Evolutionary conservation across 495 filamentous ascomycete genomes (phyloP).

Genomic region (Neurospora africana): DNA sequence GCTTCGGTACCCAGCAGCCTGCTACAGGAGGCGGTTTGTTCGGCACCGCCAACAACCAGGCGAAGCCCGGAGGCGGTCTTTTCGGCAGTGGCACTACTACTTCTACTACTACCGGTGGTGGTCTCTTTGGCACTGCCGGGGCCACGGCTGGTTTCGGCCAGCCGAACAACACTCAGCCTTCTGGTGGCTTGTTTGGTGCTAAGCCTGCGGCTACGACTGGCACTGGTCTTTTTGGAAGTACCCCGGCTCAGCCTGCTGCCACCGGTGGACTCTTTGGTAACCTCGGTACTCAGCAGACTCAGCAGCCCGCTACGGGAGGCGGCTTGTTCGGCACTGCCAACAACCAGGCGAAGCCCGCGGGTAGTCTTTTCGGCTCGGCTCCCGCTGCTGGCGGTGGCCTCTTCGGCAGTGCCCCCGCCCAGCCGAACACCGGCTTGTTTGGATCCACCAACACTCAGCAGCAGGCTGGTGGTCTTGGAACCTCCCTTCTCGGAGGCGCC

Average conservation of each 20-base stretch:
- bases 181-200: constrained; percentile 51
- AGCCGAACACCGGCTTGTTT: constrained; percentile 33
- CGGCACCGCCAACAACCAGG: constrained; percentile 35
- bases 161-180: constrained; percentile 19
- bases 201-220: constrained; percentile 35
- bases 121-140: constrained; percentile 33
- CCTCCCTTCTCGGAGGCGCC: constrained; percentile 31
- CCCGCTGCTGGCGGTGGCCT: constrained; percentile 27
- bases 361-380: constrained; percentile 41
- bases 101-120: constrained; percentile 20
- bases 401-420: constrained; percentile 38
- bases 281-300: constrained; percentile 39
- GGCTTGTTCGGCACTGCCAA: constrained; percentile 49
- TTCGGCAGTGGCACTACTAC: constrained; percentile 35
- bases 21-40: constrained; percentile 49
- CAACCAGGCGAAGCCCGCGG: constrained; percentile 32
- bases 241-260: constrained; percentile 21
- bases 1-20: constrained; percentile 21
- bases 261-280: constrained; percentile 43
- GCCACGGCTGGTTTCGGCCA: constrained; percentile 24
- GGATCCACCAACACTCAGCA: constrained; percentile 31
- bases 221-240: constrained; percentile 16
- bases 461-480: constrained; percentile 26
- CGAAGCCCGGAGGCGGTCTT: constrained; percentile 30
- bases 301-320: constrained; percentile 28